Evolutionary conservation across 2,329 filamentous ascomycete species (phyloP).

Genomic region (Sclerotiophoma versabilis): DNA sequence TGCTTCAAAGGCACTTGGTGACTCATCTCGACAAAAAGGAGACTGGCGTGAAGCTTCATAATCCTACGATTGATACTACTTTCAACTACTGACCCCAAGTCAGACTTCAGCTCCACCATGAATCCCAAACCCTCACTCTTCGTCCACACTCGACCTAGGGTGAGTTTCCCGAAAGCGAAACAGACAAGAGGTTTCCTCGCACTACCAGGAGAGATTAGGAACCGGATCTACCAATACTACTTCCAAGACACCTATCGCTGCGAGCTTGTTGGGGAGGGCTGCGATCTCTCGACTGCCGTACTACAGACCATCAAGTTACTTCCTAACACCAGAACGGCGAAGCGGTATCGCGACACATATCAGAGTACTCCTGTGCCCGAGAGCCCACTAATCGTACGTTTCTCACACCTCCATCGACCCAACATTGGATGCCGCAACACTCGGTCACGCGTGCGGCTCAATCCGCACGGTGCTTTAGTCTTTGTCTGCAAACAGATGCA

Average conservation of each 20-base stretch:
- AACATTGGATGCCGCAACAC: slow-evolving; percentile 25
- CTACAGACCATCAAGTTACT: slow-evolving; percentile 23
- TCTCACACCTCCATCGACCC: slow-evolving; percentile 26
- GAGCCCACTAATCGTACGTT: slow-evolving; percentile 17
- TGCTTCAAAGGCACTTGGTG: not conserved
- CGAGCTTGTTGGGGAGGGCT: slow-evolving; percentile 28
- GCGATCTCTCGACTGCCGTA: not conserved
- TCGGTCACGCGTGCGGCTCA: slow-evolving; percentile 31
- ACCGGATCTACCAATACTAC: slow-evolving; percentile 55
- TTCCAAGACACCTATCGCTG: slow-evolving; percentile 37
- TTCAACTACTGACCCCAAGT: not conserved
- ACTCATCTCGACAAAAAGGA: not conserved
- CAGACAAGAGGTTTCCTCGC: slow-evolving; percentile 39
- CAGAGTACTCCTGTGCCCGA: not conserved
- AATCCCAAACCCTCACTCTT: slow-evolving; percentile 20
- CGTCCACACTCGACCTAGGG: slow-evolving; percentile 17
- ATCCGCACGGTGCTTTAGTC: slow-evolving; percentile 36
- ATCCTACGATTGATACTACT: not conserved
- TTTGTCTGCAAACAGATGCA: slow-evolving; percentile 41
- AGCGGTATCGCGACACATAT: not conserved
- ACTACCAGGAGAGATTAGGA: slow-evolving; percentile 60
- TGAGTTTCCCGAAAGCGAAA: slow-evolving; percentile 10
- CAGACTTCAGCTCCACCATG: slow-evolving; percentile 20
- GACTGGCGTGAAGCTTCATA: slow-evolving; percentile 3
- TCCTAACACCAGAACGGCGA: not conserved